Percentiles rank a stretch among this genome's conserved stretches.
Evolutionary conservation across 2,329 filamentous ascomycete genomes (phyloP).

Genomic region (Elsinoe australis): DNA sequence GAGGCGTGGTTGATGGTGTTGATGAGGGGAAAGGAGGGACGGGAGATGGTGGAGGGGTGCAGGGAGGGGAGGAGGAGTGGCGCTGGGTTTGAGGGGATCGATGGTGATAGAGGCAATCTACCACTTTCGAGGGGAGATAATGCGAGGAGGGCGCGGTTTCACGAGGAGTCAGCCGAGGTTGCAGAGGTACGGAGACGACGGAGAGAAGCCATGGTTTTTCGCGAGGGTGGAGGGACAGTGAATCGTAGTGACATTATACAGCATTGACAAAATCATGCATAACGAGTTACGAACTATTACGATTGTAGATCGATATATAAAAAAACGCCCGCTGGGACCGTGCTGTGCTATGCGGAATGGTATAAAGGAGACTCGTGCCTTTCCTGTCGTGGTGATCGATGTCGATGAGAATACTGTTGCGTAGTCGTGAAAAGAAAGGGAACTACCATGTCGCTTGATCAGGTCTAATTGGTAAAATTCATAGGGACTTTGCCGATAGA

Average conservation of each 20-base stretch:
- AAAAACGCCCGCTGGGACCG: conserved; percentile 1
- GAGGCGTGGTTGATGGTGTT: neutral
- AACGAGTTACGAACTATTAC: no score
- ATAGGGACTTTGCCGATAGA: no score
- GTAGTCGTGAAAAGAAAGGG: no score
- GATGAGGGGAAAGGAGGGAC: neutral
- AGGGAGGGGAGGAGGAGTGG: neutral
- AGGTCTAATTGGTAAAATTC: no score
- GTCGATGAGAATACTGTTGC: no score
- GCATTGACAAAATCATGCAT: neutral
- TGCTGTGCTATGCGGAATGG: neutral
- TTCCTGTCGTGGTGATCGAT: conserved; percentile 12
- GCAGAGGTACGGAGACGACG: conserved; percentile 63
- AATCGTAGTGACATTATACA: conserved; percentile 73
- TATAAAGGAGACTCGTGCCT: neutral
- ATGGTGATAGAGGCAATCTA: conserved; percentile 6
- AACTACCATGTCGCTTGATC: neutral
- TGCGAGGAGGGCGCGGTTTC: conserved; percentile 30
- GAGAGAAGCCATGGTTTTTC: conserved; percentile 83
- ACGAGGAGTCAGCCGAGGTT: conserved; percentile 57
- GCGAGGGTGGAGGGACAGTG: conserved; percentile 71
- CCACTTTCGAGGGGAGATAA: conserved; percentile 21
- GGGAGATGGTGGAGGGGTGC: neutral
- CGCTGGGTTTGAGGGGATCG: neutral
- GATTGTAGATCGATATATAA: no score